Evolutionary conservation across 2,329 filamentous ascomycete genomes (phyloP), one percentile per base, ranked within the genome.

Genomic region (Penicillium sp.): DNA sequence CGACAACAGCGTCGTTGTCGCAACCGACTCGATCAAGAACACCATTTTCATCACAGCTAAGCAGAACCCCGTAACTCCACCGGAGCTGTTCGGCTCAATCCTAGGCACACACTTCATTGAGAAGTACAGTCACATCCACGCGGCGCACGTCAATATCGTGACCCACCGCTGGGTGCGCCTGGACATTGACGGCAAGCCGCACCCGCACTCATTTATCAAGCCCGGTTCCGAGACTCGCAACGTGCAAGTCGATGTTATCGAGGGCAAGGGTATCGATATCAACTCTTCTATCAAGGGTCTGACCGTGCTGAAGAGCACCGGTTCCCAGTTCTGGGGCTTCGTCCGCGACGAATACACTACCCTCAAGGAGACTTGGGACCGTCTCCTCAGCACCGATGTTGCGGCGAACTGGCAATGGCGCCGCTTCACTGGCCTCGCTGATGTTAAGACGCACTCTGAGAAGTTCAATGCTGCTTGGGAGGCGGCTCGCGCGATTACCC

Each of bases 21-120:
- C 94, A 62, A 99, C 94, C 60, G 94, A 99, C 78, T 93, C 92
- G 27, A 96, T 97, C 80, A 99, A 99, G 82, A 96, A 99, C 79
- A 97, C 90, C 68, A 87, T 90, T 72, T 96, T 94, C 81, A 92
- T 99, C 78, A 88, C 91, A 72, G 93, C 94, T 71, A 97, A 96
- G 80, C 88, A 95, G 78, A 83, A 95, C 79, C 90, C 92, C 34
- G 89, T 99, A 68, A 91, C 88, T 66, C 92, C 94, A 16, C 93
- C 94, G 0, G 94, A 99, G 81, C 86, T 96, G 61, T 99, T 91
- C 75, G 93, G 90, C 65, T 85, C 88, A 69, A 89, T 90, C 67
- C 81, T 99, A 52, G 92, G 90, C 67, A 83, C 86, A 65, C 94
- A 99, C 81, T 97, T 97, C 79, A 78, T 97, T 71, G 83, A 90